Percentiles rank a stretch among this genome's conserved stretches.
phyloP scores from a whole-genome alignment of 768 basidiomycete species.

The Lactarius sp. region DNA sequence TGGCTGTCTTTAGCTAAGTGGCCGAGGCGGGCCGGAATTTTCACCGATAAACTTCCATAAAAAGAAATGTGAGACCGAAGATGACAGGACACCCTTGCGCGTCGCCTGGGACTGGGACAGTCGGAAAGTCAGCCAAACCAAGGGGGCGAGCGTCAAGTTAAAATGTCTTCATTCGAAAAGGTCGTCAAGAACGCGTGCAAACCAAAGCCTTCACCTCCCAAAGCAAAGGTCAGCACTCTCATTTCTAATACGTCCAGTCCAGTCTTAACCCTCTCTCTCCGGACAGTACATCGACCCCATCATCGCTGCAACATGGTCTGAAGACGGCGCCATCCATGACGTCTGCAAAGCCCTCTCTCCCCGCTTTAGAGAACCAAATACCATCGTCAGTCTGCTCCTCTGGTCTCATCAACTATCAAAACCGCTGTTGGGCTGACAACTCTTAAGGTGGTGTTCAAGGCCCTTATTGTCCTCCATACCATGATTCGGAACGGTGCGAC shows the following conservation, averaged over 20 bases:
- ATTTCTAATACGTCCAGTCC: neutral
- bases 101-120: neutral
- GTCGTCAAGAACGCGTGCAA: slow-evolving; percentile 96
- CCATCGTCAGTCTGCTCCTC: slow-evolving; percentile 55
- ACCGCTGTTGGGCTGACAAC: slow-evolving; percentile 8
- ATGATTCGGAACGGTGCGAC: slow-evolving; percentile 98
- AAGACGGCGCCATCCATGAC: slow-evolving; percentile 90
- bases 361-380: slow-evolving; percentile 87
- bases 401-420: neutral
- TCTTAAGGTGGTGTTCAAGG: slow-evolving; percentile 91
- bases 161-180: slow-evolving; percentile 82
- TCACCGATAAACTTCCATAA: neutral
- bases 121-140: neutral
- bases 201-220: slow-evolving; percentile 93
- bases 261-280: neutral
- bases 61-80: neutral
- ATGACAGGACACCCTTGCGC: too few relatives aligned
- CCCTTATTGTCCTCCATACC: slow-evolving; percentile 88
- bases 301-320: slow-evolving; percentile 93
- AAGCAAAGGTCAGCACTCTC: slow-evolving; percentile 68
- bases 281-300: slow-evolving; percentile 91
- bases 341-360: slow-evolving; percentile 85
- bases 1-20: neutral
- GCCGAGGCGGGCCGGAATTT: too few relatives aligned
- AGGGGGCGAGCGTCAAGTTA: neutral